Base-by-base conservation (phyloP, 2,329 filamentous ascomycete genomes). In the Colletotrichum gloeosporioides region DNA sequence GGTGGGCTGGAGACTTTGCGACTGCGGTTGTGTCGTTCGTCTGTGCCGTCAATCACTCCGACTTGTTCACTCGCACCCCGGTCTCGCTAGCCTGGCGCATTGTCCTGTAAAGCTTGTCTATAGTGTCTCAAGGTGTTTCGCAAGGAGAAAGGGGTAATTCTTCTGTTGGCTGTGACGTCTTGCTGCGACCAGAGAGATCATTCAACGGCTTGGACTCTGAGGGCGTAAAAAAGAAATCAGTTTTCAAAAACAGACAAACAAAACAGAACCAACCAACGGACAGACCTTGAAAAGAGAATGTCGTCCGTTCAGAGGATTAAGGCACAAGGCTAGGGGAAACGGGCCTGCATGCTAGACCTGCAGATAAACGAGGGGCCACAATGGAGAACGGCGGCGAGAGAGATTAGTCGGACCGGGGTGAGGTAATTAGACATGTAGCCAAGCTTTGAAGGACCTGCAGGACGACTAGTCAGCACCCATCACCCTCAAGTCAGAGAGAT, bases 291-390 rank as follows among this genome's bases (percentile, higher is more conserved):
- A 31, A 16, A 39, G 57, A 32, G 63, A 39, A 34, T 62, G 55
- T 73, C 69, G 57, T 73, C 70, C 27, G 27, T 76, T 69, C 55
- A 39, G 32, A 69, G 32, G 55, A 53, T 59, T 27, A 59, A 59
- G 65, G 25, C 68, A 69, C 61, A 75, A 66, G 68, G 72, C 68
- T 34, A 44, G 44, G 22, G 27, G 16, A 32, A 69, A 63, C 57
- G 32, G 39, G 66, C 44, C 57, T 71, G 59, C 39, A 65, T 27
- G 9, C 63, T 59, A 27, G 31, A 53, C 62, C 69, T 76, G 64
- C 73, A 73, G 73, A 76, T 76, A 76, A 73, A 76, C 73, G 73
- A 73, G 70, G 63, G 31, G 18, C 27, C 32, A 63, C 55, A 70
- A 61, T 69, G 32, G 62, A 53, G 53, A 69, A 49, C 36, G 29